Percentiles rank a stretch among this genome's conserved stretches.
phyloP scores from a whole-genome alignment of 306 rosid genomes.

The Rosa persica region DNA sequence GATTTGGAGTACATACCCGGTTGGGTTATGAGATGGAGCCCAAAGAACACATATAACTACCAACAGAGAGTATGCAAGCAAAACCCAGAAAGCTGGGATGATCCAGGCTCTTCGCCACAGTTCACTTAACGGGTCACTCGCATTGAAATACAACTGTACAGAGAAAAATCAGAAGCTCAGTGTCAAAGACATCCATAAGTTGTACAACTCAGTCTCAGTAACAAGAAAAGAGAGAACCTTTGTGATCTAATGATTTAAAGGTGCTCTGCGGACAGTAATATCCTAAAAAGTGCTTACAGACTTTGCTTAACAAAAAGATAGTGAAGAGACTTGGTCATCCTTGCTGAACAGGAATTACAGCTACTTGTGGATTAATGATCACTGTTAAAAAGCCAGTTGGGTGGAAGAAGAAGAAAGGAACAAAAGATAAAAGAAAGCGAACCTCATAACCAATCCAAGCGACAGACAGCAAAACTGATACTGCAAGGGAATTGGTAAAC shows the following conservation, averaged over 20 bases:
- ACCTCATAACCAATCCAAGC: slow-evolving; percentile 83
- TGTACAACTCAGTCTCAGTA: not conserved
- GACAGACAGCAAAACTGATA: slow-evolving; percentile 65
- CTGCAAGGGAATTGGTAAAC: slow-evolving; percentile 78
- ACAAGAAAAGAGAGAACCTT: not conserved
- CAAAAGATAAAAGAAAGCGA: slow-evolving; percentile 15
- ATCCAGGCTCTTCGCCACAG: slow-evolving; percentile 74
- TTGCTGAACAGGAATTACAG: slow-evolving; percentile 7
- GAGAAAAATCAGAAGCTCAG: slow-evolving; percentile 19
- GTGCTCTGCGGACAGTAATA: no score
- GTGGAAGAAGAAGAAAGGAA: slow-evolving; percentile 5
- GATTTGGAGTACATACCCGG: slow-evolving; percentile 41
- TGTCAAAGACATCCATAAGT: not conserved
- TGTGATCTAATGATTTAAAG: not conserved
- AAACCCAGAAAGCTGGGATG: slow-evolving; percentile 74
- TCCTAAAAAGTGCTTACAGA: not conserved
- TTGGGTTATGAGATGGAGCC: slow-evolving; percentile 74
- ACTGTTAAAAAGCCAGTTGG: not conserved
- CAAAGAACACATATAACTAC: slow-evolving; percentile 64
- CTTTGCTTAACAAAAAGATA: not conserved
- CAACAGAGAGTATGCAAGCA: slow-evolving; percentile 58
- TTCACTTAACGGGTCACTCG: slow-evolving; percentile 67
- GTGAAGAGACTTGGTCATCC: not conserved
- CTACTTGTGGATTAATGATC: slow-evolving; percentile 5
- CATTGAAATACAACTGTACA: slow-evolving; percentile 75